Conservation (phyloP, 2,329 filamentous ascomycete genomes). For the Incumbomyces lentus region DNA sequence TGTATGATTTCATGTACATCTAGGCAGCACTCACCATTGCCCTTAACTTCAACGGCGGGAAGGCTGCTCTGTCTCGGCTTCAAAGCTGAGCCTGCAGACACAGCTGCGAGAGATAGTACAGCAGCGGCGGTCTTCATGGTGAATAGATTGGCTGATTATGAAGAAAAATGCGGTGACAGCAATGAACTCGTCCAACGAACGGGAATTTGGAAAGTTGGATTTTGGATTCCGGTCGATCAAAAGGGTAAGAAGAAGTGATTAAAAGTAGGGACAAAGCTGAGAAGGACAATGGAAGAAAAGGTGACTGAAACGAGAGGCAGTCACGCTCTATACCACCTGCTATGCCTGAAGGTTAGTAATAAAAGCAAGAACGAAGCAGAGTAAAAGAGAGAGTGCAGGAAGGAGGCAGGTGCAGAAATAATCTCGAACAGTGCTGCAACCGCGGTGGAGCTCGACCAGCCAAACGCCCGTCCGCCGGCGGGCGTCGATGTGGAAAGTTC, state of each 20-base stretch:
- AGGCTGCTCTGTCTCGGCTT: constrained; percentile 35
- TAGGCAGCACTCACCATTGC: constrained; percentile 42
- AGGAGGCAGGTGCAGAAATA: constrained; percentile 2
- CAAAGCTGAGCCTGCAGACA: constrained; percentile 36
- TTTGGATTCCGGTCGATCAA: constrained; percentile 2
- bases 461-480: neutral
- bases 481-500: neutral
- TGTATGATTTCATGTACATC: neutral
- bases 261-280: neutral
- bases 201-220: neutral
- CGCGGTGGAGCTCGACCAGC: neutral
- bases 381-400: neutral
- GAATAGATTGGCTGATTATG: constrained; percentile 8
- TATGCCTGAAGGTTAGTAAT: neutral
- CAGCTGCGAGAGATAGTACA: constrained; percentile 29
- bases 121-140: constrained; percentile 45
- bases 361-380: constrained; percentile 2
- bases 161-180: neutral
- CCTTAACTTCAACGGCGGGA: constrained; percentile 51
- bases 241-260: neutral
- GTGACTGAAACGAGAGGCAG: constrained; percentile 9
- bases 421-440: neutral
- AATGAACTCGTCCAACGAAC: constrained; percentile 1
- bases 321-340: neutral
- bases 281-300: neutral